Percentiles rank a stretch among this genome's conserved stretches.
These are phyloP conservation scores for Fusarium sp. DNA, from an alignment of 2,329 filamentous ascomycete species.

Conservation along the genomic window DNA sequence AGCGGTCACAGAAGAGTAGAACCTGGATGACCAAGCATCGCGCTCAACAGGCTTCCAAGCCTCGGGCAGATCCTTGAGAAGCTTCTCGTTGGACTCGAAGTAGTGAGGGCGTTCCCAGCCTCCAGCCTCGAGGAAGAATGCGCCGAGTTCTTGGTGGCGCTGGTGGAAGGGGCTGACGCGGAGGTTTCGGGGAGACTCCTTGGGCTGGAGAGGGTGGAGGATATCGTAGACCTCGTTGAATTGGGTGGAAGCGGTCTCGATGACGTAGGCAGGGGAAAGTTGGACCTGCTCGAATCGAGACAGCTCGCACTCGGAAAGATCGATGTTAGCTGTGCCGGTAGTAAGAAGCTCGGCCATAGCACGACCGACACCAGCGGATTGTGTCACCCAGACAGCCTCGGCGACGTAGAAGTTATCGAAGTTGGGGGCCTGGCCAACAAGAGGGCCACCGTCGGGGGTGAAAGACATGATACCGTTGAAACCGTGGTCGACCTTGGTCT, in stretches of 20 bases:
- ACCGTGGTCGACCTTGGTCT: constrained; percentile 65
- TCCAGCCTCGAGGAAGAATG: constrained; percentile 68
- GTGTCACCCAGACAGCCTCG: constrained; percentile 74
- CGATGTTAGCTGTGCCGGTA: constrained; percentile 63
- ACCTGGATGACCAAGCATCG: constrained; percentile 68
- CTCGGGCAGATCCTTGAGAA: constrained; percentile 62
- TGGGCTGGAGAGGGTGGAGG: constrained; percentile 68
- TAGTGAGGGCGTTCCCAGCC: constrained; percentile 73
- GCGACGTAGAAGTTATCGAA: constrained; percentile 72
- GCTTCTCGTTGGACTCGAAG: constrained; percentile 66
- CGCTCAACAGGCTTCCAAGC: constrained; percentile 66
- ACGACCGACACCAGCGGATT: constrained; percentile 71
- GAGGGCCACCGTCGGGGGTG: constrained; percentile 70
- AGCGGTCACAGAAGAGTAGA: constrained; percentile 68
- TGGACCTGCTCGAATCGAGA: constrained; percentile 71
- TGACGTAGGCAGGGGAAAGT: constrained; percentile 64
- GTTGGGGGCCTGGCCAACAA: constrained; percentile 67
- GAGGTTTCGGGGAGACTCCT: constrained; percentile 66
- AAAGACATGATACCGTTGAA: constrained; percentile 76
- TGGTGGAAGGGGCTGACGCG: constrained; percentile 68
- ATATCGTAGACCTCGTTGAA: constrained; percentile 75
- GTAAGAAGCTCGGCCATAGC: constrained; percentile 70
- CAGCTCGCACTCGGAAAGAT: constrained; percentile 69
- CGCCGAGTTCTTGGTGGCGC: constrained; percentile 65
- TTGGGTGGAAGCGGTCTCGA: constrained; percentile 68